Conservation (phyloP, 2,329 filamentous ascomycete species). For the Fusarium sp. region DNA sequence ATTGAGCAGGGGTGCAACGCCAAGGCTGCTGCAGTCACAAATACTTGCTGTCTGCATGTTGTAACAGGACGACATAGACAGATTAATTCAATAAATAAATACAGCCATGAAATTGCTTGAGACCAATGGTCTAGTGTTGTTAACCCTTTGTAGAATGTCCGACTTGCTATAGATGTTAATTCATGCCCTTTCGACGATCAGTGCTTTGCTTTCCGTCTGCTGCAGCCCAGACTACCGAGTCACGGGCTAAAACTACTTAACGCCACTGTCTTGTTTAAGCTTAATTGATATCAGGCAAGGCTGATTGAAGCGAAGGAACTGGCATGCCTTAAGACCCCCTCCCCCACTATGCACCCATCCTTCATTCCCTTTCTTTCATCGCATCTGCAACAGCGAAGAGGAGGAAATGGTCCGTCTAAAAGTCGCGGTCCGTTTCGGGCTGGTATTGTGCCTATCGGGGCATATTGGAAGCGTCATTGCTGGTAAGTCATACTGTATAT, state of each 20-base stretch:
- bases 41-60: fast-evolving
- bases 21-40: background rate
- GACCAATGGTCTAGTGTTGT: background rate
- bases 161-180: too few relatives aligned
- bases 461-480: fast-evolving
- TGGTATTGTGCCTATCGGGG: fast-evolving
- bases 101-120: background rate
- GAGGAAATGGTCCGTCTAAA: fast-evolving
- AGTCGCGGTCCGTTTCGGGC: fast-evolving
- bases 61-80: background rate
- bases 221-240: background rate
- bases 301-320: fast-evolving
- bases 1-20: background rate
- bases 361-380: background rate
- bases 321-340: background rate
- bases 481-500: fast-evolving
- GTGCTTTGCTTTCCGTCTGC: too few relatives aligned
- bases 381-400: background rate
- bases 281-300: background rate
- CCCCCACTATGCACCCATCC: background rate
- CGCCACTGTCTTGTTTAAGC: background rate
- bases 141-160: fast-evolving
- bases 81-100: background rate
- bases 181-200: too few relatives aligned
- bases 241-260: background rate